Percentiles rank a stretch among this genome's conserved stretches.
These are phyloP conservation scores for Conticribra weissflogii DNA, from an alignment of 108 stramenopile genomes.

Conservation along the genomic window DNA sequence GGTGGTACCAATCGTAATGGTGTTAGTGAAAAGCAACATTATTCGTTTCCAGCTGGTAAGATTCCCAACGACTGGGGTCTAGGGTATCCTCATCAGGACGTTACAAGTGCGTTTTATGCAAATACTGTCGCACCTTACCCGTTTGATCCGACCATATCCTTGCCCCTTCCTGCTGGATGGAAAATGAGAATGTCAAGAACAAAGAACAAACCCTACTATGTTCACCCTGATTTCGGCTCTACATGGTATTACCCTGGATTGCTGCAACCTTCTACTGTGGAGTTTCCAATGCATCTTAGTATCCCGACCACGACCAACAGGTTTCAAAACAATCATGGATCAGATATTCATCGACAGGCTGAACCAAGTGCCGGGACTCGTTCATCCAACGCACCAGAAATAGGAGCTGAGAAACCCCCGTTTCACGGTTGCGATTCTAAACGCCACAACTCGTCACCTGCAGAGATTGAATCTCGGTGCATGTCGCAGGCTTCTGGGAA, in stretches of 20 bases:
- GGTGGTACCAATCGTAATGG: not conserved
- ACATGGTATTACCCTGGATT: slow-evolving; percentile 80
- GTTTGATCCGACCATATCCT: not conserved
- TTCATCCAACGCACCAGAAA: not conserved
- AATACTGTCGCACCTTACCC: not conserved
- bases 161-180: slow-evolving; percentile 81
- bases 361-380: not conserved
- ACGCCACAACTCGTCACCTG: not conserved
- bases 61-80: too few relatives aligned
- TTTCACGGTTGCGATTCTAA: not conserved
- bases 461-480: not conserved
- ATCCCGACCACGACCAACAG: not conserved
- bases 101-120: not conserved
- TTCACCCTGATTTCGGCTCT: slow-evolving; percentile 72
- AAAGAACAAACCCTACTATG: slow-evolving; percentile 65
- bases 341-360: not conserved
- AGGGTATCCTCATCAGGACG: too few relatives aligned
- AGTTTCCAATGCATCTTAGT: not conserved
- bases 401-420: not conserved
- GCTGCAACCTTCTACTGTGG: not conserved
- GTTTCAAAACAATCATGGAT: not conserved
- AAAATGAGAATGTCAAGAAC: slow-evolving; percentile 61
- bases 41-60: not conserved
- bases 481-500: not conserved
- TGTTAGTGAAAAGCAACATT: not conserved